Conservation (phyloP, 2,329 filamentous ascomycete genomes). For the Dactylonectria macrodidyma region DNA sequence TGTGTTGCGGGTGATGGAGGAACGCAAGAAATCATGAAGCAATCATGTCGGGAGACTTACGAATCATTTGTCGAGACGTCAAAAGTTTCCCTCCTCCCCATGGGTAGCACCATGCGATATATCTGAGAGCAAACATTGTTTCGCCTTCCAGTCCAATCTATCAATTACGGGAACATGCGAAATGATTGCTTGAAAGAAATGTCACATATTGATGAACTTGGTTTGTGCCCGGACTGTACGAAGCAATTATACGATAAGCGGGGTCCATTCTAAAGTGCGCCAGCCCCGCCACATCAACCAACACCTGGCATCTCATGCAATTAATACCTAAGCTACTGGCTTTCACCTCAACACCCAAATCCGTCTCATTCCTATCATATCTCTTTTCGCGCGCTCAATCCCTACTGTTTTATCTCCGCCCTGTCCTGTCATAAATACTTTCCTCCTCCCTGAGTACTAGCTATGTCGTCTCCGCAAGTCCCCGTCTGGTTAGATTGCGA, state of each 20-base stretch:
- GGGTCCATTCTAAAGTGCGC: background rate
- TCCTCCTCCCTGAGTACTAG: conserved; percentile 3
- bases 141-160: too few species aligned
- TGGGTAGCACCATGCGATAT: background rate
- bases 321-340: background rate
- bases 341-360: conserved; percentile 11
- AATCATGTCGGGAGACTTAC: background rate
- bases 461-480: conserved; percentile 54
- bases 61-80: background rate
- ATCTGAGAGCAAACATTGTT: too few species aligned
- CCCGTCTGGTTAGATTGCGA: conserved; percentile 75
- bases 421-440: background rate
- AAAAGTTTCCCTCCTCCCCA: background rate
- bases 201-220: background rate
- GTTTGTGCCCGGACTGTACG: background rate
- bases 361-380: conserved; percentile 1
- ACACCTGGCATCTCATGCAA: conserved; percentile 14
- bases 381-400: background rate
- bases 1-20: conserved; percentile 84
- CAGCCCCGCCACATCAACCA: conserved; percentile 23
- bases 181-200: background rate
- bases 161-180: background rate
- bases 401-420: background rate
- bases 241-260: background rate
- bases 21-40: conserved; percentile 58